These are phyloP conservation scores for Orychophragmus violaceus DNA, from an alignment of 345 rosid genomes.

Conservation along the genomic window DNA sequence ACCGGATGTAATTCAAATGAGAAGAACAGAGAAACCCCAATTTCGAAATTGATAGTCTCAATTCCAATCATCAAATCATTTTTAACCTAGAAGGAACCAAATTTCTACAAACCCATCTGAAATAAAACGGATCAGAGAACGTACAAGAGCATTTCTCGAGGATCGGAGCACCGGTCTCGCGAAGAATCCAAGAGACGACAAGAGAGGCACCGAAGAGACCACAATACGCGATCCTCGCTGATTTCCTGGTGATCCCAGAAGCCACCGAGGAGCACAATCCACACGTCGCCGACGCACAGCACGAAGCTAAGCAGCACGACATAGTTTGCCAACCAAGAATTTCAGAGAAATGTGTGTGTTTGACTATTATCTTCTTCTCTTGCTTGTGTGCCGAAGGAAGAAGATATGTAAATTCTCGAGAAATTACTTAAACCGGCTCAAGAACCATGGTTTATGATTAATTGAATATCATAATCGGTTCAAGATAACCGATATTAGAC, in stretches of 20 bases:
- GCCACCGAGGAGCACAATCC: conserved; percentile 91
- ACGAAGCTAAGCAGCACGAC: conserved; percentile 72
- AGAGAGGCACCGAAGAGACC: conserved; percentile 90
- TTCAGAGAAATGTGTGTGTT: neutral
- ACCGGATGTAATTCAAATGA: neutral
- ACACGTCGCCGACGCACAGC: conserved; percentile 77
- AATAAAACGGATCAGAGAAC: conserved; percentile 2
- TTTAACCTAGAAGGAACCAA: neutral
- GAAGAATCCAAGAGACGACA: conserved; percentile 79
- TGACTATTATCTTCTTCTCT: conserved; percentile 2
- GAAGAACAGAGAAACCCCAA: conserved; percentile 1
- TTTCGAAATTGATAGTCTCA: neutral
- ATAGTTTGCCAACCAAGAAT: conserved; percentile 18
- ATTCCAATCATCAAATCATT: conserved; percentile 1
- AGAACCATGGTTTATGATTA: no score
- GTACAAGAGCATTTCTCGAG: conserved; percentile 71
- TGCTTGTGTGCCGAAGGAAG: neutral
- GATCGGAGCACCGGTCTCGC: conserved; percentile 78
- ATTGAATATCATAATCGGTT: no score
- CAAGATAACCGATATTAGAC: no score
- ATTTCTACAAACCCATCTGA: neutral
- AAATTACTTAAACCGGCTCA: neutral
- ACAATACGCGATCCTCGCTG: conserved; percentile 87
- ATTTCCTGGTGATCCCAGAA: conserved; percentile 69
- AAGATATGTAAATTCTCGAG: neutral